Evolutionary conservation across 352 stramenopile genomes (phyloP).

Genomic region (Phytophthora capsici): DNA sequence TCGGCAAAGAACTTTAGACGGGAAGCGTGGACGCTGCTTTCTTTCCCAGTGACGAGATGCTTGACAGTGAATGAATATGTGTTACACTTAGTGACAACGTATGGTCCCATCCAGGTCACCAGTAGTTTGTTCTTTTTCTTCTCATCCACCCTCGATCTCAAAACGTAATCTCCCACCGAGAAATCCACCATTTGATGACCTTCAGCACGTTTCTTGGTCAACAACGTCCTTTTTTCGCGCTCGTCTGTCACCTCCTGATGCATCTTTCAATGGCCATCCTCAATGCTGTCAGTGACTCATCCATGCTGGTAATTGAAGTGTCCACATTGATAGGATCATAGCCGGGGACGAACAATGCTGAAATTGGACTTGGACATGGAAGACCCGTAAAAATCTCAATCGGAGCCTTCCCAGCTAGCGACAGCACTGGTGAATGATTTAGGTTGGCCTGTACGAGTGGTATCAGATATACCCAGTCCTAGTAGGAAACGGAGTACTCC

Average conservation of each 20-base stretch:
- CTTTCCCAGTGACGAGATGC: slow-evolving; percentile 12
- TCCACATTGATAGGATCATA: too few relatives aligned
- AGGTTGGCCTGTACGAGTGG: too few relatives aligned
- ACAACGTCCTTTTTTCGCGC: background rate
- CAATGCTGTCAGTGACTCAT: slow-evolving; percentile 11
- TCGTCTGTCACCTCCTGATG: slow-evolving; percentile 8
- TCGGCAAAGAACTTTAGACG: too few relatives aligned
- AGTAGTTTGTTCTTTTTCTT: too few relatives aligned
- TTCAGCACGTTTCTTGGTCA: slow-evolving; percentile 16
- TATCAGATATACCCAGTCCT: too few relatives aligned
- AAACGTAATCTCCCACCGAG: slow-evolving; percentile 34
- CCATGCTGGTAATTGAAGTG: too few relatives aligned
- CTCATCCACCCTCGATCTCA: slow-evolving; percentile 35
- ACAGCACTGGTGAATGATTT: slow-evolving; percentile 3
- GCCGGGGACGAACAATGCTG: background rate
- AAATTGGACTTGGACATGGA: slow-evolving; percentile 1
- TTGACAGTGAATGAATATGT: slow-evolving; percentile 30
- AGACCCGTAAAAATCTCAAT: slow-evolving; percentile 4
- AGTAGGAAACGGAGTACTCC: too few relatives aligned
- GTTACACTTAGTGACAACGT: slow-evolving; percentile 18
- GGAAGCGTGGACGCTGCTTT: too few relatives aligned
- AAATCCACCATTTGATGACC: slow-evolving; percentile 24
- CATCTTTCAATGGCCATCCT: slow-evolving; percentile 5
- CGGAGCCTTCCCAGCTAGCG: background rate
- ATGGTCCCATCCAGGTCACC: too few relatives aligned